A percentile compares a stretch with the other conserved stretches of the same genome.
Evolutionary conservation across 805 yeast genomes (phyloP).

Genomic region (Lipomyces yamanashiensis): DNA sequence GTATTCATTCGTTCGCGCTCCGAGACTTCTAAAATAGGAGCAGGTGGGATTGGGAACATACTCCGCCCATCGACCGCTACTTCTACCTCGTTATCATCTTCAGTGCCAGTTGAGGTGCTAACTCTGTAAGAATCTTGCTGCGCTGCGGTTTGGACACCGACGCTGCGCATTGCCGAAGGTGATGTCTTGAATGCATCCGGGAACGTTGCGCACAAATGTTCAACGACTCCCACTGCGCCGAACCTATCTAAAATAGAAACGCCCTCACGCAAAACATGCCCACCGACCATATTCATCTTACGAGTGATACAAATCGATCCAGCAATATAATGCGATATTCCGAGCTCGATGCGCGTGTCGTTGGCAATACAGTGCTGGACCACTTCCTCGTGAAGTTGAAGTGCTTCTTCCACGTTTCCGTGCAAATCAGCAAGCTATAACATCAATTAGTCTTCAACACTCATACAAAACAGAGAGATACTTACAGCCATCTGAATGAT

Average conservation of each 20-base stretch:
- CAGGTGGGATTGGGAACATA: background rate
- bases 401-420: constrained; percentile 24
- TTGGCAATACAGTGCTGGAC: constrained; percentile 6
- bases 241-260: constrained; percentile 7
- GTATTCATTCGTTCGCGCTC: background rate
- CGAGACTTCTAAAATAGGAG: background rate
- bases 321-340: constrained; percentile 5
- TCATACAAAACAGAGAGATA: background rate
- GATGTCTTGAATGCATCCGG: constrained; percentile 10
- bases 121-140: background rate
- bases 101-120: background rate
- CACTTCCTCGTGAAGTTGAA: constrained; percentile 19
- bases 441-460: background rate
- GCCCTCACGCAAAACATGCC: constrained; percentile 11
- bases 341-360: constrained; percentile 9
- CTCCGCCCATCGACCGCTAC: background rate
- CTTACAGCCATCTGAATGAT: constrained; percentile 25
- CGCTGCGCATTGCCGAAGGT: background rate
- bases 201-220: background rate
- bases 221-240: constrained; percentile 31
- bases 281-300: constrained; percentile 14
- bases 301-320: constrained; percentile 25
- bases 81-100: background rate
- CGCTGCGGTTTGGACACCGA: constrained; percentile 30
- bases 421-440: constrained; percentile 23